Evolutionary conservation across 306 rosid species (phyloP).

Genomic region (Psophocarpus tetragonolobus): DNA sequence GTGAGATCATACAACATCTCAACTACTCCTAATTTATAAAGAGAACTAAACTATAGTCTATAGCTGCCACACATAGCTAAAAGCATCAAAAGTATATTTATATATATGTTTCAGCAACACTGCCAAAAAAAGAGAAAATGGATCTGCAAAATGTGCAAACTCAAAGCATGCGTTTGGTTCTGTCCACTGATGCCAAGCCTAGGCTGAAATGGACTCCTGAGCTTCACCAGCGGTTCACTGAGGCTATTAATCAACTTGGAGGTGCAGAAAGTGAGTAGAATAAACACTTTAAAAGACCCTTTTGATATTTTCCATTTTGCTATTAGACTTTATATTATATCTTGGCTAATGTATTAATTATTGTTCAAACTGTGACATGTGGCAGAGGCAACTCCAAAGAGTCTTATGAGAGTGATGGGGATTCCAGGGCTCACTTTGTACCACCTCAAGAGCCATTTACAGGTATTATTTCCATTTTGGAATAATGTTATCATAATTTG

Average conservation of each 20-base stretch:
- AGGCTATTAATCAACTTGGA: conserved; percentile 76
- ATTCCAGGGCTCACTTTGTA: conserved; percentile 77
- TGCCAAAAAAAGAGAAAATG: conserved; percentile 38
- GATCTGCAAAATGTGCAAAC: conserved; percentile 48
- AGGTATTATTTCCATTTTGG: conserved; percentile 44
- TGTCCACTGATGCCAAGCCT: conserved; percentile 92
- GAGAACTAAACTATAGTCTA: conserved; percentile 46
- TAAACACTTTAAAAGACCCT: not conserved
- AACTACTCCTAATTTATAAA: conserved; percentile 55
- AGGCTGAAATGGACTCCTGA: conserved; percentile 92
- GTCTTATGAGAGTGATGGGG: conserved; percentile 79
- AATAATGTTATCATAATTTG: conserved; percentile 24
- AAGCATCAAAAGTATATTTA: conserved; percentile 44
- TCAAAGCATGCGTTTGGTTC: conserved; percentile 72
- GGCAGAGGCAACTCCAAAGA: conserved; percentile 89
- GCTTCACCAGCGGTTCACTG: conserved; percentile 75
- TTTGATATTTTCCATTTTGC: not conserved
- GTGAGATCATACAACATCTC: conserved; percentile 65
- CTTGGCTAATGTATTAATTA: conserved; percentile 14
- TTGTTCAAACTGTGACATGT: conserved; percentile 10
- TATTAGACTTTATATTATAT: not conserved
- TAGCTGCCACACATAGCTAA: conserved; percentile 49
- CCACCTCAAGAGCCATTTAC: conserved; percentile 94
- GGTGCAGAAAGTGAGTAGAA: conserved; percentile 75
- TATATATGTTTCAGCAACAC: conserved; percentile 48